phyloP scores from a whole-genome alignment of 345 rosid genomes.

The Eucalyptus virginea region DNA sequence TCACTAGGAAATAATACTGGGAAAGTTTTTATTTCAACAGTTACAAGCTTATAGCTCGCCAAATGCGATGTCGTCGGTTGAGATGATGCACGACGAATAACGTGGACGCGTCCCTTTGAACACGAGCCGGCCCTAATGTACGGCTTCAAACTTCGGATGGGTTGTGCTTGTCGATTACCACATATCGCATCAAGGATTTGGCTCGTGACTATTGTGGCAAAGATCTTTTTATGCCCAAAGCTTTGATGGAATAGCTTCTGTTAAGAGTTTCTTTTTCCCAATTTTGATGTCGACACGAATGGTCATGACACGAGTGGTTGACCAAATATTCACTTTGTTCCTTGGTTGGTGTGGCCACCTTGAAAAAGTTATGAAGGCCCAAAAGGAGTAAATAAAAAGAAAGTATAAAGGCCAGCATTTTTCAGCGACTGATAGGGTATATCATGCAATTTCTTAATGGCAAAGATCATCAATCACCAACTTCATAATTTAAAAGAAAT shows the following conservation, averaged over 20 bases:
- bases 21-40: background rate
- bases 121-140: background rate
- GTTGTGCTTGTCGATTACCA: background rate
- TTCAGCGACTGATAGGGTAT: background rate
- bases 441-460: background rate
- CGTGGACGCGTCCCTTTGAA: background rate
- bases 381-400: background rate
- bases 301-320: background rate
- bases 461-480: background rate
- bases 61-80: background rate
- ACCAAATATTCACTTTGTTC: background rate
- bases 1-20: background rate
- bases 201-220: background rate
- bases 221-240: background rate
- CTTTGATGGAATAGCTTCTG: background rate
- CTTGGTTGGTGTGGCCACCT: background rate
- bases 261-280: background rate
- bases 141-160: background rate
- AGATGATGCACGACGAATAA: background rate
- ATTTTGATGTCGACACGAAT: background rate
- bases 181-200: background rate
- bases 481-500: background rate
- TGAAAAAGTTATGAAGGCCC: background rate
- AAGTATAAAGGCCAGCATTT: background rate
- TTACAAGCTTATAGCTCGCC: background rate